Conservation (phyloP, 495 filamentous ascomycete species). For the Eremomyces bilateralis region DNA sequence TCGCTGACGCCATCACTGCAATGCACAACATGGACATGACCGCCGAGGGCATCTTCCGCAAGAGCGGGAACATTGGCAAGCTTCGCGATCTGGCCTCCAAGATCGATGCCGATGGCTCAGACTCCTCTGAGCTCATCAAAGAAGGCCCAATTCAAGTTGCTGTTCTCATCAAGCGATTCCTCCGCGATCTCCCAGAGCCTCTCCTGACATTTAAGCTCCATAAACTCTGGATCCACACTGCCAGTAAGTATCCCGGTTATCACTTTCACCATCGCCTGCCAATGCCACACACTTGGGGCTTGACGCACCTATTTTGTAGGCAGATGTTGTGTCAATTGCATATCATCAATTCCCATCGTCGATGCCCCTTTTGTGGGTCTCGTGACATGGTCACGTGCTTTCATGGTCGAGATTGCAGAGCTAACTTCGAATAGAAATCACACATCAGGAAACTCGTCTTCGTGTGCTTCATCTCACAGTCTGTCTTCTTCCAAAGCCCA, state of each 20-base stretch:
- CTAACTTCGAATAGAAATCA: no score
- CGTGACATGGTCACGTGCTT: no score
- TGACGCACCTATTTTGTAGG: no score
- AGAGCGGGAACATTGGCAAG: conserved; percentile 92
- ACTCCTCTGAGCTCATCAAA: conserved; percentile 57
- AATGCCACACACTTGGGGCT: no score
- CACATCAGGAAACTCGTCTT: no score
- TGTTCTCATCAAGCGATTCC: conserved; percentile 84
- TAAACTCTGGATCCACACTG: conserved; percentile 67
- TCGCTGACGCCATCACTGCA: conserved; percentile 79
- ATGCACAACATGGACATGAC: conserved; percentile 99
- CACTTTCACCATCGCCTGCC: conserved; percentile 8
- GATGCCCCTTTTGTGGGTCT: no score
- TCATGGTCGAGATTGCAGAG: no score
- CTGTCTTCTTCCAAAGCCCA: conserved; percentile 78
- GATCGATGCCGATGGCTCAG: conserved; percentile 63
- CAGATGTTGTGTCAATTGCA: no score
- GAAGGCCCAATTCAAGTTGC: conserved; percentile 86
- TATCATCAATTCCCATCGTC: no score
- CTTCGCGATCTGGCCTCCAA: conserved; percentile 63
- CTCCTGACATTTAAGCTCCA: conserved; percentile 91
- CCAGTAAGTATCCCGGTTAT: conserved; percentile 32
- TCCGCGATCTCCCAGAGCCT: conserved; percentile 86
- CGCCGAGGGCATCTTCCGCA: conserved; percentile 95
- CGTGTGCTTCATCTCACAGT: conserved; percentile 79